phyloP scores from a whole-genome alignment of 1,139 yeast species.

The Eremothecium sinecaudum region DNA sequence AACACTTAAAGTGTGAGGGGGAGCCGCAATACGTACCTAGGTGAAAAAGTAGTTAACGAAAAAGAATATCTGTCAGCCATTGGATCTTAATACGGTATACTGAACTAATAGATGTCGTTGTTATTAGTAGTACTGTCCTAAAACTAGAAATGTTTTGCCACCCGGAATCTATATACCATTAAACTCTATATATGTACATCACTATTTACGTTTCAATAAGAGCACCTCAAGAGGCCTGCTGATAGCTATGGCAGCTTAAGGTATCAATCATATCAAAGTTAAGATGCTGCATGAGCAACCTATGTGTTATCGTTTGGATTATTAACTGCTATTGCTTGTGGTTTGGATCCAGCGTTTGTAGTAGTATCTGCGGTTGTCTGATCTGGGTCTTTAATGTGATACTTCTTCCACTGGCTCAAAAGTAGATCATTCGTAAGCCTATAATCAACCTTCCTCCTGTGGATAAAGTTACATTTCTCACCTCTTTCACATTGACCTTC shows the following conservation, averaged over 20 bases:
- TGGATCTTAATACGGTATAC: slow-evolving; percentile 10
- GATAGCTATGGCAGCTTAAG: too few relatives aligned
- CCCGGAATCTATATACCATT: background rate
- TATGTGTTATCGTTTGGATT: too few relatives aligned
- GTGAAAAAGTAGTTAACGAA: slow-evolving; percentile 92
- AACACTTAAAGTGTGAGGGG: too few relatives aligned
- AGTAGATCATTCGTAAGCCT: slow-evolving; percentile 28
- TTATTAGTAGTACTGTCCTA: too few relatives aligned
- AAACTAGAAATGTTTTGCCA: background rate
- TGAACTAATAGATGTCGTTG: too few relatives aligned
- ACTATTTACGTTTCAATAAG: too few relatives aligned
- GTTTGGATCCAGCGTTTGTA: background rate
- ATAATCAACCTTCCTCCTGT: slow-evolving; percentile 50
- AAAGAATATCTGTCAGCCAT: slow-evolving; percentile 99
- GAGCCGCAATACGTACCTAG: slow-evolving; percentile 51
- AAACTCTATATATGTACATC: too few relatives aligned
- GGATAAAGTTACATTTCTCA: slow-evolving; percentile 81
- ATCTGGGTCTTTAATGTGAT: slow-evolving; percentile 9
- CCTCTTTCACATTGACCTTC: slow-evolving; percentile 59
- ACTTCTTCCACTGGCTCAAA: slow-evolving; percentile 16
- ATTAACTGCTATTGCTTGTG: too few relatives aligned
- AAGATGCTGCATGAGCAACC: too few relatives aligned
- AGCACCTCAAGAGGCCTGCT: too few relatives aligned
- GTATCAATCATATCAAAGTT: too few relatives aligned
- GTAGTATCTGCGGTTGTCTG: background rate